Conservation (phyloP, 345 rosid genomes). For the Zanthoxylum bungeanum region DNA sequence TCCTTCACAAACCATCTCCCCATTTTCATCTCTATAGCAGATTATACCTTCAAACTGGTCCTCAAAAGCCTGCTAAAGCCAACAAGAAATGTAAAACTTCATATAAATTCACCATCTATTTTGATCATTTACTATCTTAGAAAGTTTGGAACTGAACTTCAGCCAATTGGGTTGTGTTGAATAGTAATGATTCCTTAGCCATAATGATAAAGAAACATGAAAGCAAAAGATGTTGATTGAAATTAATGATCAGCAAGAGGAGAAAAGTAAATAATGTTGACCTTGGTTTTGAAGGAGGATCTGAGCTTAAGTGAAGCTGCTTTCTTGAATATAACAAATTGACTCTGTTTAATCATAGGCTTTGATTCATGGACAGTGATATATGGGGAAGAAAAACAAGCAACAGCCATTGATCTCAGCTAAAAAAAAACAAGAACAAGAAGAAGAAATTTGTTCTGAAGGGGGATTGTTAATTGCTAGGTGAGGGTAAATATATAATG, state of each 20-base stretch:
- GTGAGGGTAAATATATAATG: not conserved
- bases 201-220: not conserved
- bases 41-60: slow-evolving; percentile 64
- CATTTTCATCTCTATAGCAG: slow-evolving; percentile 70
- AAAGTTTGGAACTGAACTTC: not conserved
- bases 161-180: slow-evolving; percentile 7
- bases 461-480: too few relatives aligned
- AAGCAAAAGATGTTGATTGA: not conserved
- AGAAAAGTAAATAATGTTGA: slow-evolving; percentile 25
- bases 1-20: slow-evolving; percentile 91
- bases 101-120: not conserved
- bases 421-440: slow-evolving; percentile 10
- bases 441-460: too few relatives aligned
- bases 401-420: slow-evolving; percentile 42
- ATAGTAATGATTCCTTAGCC: slow-evolving; percentile 1
- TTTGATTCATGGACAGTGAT: slow-evolving; percentile 27
- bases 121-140: not conserved
- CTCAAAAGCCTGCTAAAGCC: slow-evolving; percentile 62
- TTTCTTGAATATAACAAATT: slow-evolving; percentile 32
- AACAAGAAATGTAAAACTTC: not conserved
- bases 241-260: not conserved
- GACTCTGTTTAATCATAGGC: slow-evolving; percentile 41
- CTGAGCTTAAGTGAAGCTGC: slow-evolving; percentile 36
- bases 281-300: slow-evolving; percentile 63
- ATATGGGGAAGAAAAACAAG: slow-evolving; percentile 38